These are phyloP conservation scores for Pythium insidiosum DNA, from an alignment of 352 stramenopile genomes.

Conservation along the genomic window DNA sequence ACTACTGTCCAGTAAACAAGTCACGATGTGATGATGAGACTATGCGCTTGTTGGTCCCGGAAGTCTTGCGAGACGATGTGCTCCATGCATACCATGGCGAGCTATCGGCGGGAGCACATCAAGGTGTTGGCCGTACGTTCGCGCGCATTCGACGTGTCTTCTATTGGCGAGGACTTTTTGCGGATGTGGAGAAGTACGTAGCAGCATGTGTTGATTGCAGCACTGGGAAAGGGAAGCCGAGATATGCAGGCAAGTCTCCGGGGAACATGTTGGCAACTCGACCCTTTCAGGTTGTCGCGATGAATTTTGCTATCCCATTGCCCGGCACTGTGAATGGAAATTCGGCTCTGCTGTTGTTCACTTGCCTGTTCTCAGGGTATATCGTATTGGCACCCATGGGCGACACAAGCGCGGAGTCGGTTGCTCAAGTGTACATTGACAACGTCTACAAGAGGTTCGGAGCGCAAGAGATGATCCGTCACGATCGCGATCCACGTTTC, in stretches of 20 bases:
- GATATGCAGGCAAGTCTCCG: background rate
- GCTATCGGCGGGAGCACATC: background rate
- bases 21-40: too few species aligned
- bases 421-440: too few species aligned
- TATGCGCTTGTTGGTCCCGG: background rate
- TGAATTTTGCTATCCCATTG: constrained; percentile 6
- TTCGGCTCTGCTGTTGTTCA: constrained; percentile 1
- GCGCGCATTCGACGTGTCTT: background rate
- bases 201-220: constrained; percentile 1
- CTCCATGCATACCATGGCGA: constrained; percentile 2
- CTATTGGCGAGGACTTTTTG: constrained; percentile 1
- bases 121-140: background rate
- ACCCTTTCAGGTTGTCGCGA: constrained; percentile 1
- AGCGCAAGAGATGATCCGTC: constrained; percentile 6
- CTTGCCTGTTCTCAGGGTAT: constrained; percentile 2
- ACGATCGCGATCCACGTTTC: constrained; percentile 17
- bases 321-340: background rate
- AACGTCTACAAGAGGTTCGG: constrained; percentile 11
- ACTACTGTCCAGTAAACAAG: background rate
- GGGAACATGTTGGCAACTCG: background rate
- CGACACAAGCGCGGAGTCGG: background rate
- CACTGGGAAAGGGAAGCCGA: constrained; percentile 6
- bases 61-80: background rate
- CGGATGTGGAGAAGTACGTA: constrained; percentile 1
- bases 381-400: constrained; percentile 1